These are phyloP conservation scores for Barnettozyma californica DNA, from an alignment of 805 yeast genomes.

Conservation along the genomic window DNA sequence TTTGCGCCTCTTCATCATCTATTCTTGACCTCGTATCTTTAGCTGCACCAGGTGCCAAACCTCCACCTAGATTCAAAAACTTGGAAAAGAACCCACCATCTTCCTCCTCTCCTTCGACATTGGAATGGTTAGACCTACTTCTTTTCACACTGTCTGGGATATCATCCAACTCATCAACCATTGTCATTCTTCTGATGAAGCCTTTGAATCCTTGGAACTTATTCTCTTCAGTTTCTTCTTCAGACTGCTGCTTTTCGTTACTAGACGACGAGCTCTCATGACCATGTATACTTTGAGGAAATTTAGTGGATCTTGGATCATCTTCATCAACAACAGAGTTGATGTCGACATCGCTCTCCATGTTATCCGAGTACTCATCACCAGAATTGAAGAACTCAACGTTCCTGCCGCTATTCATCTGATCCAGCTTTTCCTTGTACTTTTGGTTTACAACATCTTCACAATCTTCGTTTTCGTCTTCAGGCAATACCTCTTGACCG, in stretches of 20 bases:
- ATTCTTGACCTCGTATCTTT: conserved; percentile 14
- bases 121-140: conserved; percentile 7
- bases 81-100: conserved; percentile 25
- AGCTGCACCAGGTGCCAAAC: conserved; percentile 32
- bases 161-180: conserved; percentile 19
- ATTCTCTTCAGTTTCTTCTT: conserved; percentile 9
- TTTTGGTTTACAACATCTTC: conserved; percentile 10
- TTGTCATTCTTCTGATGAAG: conserved; percentile 15
- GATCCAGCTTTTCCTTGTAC: conserved; percentile 16
- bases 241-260: background rate
- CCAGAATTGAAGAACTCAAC: conserved; percentile 15
- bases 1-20: conserved; percentile 34
- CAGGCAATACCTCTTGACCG: conserved; percentile 4
- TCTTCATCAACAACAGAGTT: conserved; percentile 14
- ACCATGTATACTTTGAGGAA: background rate
- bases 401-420: conserved; percentile 12
- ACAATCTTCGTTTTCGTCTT: conserved; percentile 1
- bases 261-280: background rate
- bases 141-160: conserved; percentile 8
- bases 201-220: conserved; percentile 14
- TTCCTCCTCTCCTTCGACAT: conserved; percentile 18
- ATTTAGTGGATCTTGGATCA: background rate
- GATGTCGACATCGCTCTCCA: conserved; percentile 21
- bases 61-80: conserved; percentile 26
- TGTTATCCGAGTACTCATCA: conserved; percentile 8